Conservation (phyloP, 2,329 filamentous ascomycete species). For the Nemania abortiva region DNA sequence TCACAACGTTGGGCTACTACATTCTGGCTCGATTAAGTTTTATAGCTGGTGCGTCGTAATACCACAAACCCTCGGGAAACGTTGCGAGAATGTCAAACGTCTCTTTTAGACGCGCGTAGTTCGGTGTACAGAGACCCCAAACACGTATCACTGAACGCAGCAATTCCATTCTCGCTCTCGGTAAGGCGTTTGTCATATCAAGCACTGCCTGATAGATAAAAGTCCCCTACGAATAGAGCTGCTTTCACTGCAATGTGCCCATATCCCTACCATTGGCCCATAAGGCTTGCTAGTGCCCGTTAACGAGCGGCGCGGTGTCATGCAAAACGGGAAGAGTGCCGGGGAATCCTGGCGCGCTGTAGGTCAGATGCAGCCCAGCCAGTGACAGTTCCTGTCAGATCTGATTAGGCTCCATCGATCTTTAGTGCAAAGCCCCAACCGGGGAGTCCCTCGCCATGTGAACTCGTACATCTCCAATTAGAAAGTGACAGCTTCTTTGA, state of each 20-base stretch:
- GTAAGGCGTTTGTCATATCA: conserved; percentile 17
- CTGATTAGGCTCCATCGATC: conserved; percentile 29
- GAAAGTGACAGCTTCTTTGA: conserved; percentile 30
- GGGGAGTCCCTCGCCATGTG: neutral
- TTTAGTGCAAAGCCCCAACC: conserved; percentile 1
- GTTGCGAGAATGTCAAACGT: neutral
- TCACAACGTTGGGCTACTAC: neutral
- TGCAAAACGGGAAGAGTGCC: conserved; percentile 30
- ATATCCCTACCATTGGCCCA: conserved; percentile 8
- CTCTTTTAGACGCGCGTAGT: conserved; percentile 13
- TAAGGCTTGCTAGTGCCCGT: conserved; percentile 22
- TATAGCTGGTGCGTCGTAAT: neutral
- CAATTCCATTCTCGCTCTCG: conserved; percentile 10
- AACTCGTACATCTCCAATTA: neutral
- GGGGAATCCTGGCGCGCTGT: conserved; percentile 33
- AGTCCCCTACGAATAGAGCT: neutral
- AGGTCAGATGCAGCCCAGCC: conserved; percentile 36
- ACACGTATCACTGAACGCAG: conserved; percentile 8
- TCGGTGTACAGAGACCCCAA: conserved; percentile 22
- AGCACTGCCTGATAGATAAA: conserved; percentile 3
- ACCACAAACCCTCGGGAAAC: neutral
- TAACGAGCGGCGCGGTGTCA: conserved; percentile 24
- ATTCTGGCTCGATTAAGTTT: neutral
- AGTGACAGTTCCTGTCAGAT: conserved; percentile 35
- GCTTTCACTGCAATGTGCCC: conserved; percentile 4